Conservation (phyloP, 169 alveolate genomes). For the Babesia ovis region DNA sequence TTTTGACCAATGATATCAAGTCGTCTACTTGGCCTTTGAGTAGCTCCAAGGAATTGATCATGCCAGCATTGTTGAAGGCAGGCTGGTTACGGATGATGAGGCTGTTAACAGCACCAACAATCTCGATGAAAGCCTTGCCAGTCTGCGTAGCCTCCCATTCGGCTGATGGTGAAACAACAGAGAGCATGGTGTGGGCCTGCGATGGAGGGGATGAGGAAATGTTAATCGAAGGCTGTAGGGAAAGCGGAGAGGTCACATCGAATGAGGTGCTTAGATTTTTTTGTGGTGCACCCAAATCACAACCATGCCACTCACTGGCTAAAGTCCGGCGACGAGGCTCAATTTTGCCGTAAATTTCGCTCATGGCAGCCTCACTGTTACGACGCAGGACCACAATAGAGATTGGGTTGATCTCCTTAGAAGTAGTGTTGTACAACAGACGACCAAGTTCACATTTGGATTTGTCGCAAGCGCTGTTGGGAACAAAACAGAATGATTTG, state of each 20-base stretch:
- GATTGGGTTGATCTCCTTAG: conserved; percentile 71
- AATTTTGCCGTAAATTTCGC: conserved; percentile 62
- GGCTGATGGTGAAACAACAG: conserved; percentile 2
- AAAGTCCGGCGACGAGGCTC: conserved; percentile 30
- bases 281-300: neutral
- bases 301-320: conserved; percentile 48
- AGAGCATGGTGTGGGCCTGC: neutral
- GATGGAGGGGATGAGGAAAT: neutral
- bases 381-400: conserved; percentile 73
- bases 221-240: neutral
- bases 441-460: conserved; percentile 79
- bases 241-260: neutral
- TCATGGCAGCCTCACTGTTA: conserved; percentile 65
- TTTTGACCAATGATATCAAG: neutral
- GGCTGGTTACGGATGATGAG: conserved; percentile 23
- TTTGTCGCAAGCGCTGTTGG: conserved; percentile 70
- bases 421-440: conserved; percentile 66
- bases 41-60: conserved; percentile 22
- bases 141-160: conserved; percentile 23
- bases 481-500: conserved; percentile 73
- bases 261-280: neutral
- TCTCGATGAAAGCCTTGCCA: conserved; percentile 40
- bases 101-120: conserved; percentile 10
- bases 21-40: conserved; percentile 9
- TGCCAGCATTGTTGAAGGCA: conserved; percentile 22